Evolutionary conservation across 495 filamentous ascomycete species (phyloP), one percentile per base, ranked within the genome.

Genomic region (Aspergillus heteromorphus): DNA sequence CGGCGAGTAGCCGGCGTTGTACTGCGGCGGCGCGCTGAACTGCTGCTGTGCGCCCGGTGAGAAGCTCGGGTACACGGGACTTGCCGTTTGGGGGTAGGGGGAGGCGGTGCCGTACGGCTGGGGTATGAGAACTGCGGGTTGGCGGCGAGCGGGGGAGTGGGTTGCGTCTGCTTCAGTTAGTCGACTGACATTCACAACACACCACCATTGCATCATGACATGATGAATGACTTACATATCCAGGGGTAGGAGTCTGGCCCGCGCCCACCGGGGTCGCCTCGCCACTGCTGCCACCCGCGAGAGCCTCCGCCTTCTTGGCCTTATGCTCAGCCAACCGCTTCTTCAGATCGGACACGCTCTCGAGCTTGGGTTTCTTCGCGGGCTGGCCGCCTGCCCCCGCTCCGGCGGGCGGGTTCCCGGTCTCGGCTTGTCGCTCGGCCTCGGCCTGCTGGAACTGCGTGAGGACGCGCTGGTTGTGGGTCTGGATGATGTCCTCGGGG

Each of bases 391-490:
- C 62, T 30, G 68, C 66, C 3, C 65, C 69, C 6, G 78, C 72
- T 3, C 87, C 89, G 3, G 89, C 76, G 19, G 76, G 76, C 2
- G 89, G 86, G 63, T 97, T 97, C 5, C 93, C 93, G 2, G 91
- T 96, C 6, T 80, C 79, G 31, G 84, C 84, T 47, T 87, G 84
- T 40, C 89, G 82, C 66, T 96, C 89, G 18, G 86, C 85, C 70
- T 96, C 90, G 9, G 85, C 87, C 57, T 87, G 83, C 67, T 92
- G 89, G 70, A 86, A 95, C 67, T 88, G 86, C 31, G 83, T 77
- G 49, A 88, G 81, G 58, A 97, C 88, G 52, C 87, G 85, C 73
- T 93, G 87, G 55, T 89, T 86, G 71, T 97, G 95, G 49, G 84
- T 79, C 54, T 86, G 76, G 19, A 88, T 74, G 53, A 95, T 80